These are phyloP conservation scores for Uncinocarpus reesii DNA, from an alignment of 2,329 filamentous ascomycete species.

Conservation along the genomic window DNA sequence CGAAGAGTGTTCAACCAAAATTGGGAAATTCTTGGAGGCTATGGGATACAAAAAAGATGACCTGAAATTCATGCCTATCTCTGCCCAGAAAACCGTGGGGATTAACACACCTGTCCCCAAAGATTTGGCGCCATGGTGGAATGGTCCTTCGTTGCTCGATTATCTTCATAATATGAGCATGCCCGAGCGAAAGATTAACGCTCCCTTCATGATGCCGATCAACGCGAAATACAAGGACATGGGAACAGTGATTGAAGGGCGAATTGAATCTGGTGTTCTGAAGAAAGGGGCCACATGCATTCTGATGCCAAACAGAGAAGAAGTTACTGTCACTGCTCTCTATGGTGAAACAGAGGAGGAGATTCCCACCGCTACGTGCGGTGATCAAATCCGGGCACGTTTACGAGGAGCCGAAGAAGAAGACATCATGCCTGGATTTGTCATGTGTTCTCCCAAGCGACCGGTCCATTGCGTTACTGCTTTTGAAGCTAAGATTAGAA, in stretches of 20 bases:
- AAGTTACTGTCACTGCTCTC: constrained; percentile 68
- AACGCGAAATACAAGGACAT: constrained; percentile 94
- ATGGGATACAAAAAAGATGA: constrained; percentile 95
- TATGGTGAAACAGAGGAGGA: constrained; percentile 98
- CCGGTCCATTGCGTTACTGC: constrained; percentile 78
- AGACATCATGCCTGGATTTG: constrained; percentile 89
- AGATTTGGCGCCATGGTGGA: constrained; percentile 68
- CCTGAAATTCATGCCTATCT: constrained; percentile 91
- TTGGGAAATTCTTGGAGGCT: constrained; percentile 76
- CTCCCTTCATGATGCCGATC: constrained; percentile 98
- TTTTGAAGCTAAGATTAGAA: constrained; percentile 94
- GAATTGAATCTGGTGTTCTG: constrained; percentile 87
- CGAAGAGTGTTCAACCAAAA: constrained; percentile 84
- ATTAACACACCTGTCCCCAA: constrained; percentile 82
- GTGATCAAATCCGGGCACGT: constrained; percentile 87
- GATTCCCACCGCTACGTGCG: constrained; percentile 67
- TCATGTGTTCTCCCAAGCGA: constrained; percentile 88
- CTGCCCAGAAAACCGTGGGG: constrained; percentile 72
- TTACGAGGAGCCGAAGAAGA: constrained; percentile 95
- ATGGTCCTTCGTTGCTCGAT: constrained; percentile 82
- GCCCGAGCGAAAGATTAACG: constrained; percentile 89
- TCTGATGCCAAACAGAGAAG: constrained; percentile 92
- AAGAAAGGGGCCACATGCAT: constrained; percentile 78
- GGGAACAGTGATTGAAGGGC: constrained; percentile 95
- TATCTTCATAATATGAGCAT: constrained; percentile 91